Evolutionary conservation across 2,329 filamentous ascomycete genomes (phyloP), one percentile per base, ranked within the genome.

Genomic region (Thielaviopsis musarum): DNA sequence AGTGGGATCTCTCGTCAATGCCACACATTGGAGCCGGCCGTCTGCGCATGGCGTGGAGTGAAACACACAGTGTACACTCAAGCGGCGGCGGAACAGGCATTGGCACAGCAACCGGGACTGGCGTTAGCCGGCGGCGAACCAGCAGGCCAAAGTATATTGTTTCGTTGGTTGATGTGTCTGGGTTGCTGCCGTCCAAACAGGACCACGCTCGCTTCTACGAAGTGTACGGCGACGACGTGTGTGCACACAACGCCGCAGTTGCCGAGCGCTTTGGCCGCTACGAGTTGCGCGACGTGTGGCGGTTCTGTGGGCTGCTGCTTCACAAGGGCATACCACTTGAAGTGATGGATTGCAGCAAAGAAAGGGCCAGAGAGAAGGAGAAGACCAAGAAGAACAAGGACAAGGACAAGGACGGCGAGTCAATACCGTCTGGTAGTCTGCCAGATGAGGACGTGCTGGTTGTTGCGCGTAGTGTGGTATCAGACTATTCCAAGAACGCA

Each of bases 231-330:
- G 83, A 90, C 62, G 80, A 85, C 45, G 82, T 95, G 3, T 97
- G 91, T 70, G 76, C 80, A 52, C 85, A 94, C 66, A 98, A 98
- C 69, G 88, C 90, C 9, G 72, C 73, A 1, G 82, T 94, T 53
- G 91, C 91, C 9, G 77, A 82, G 64, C 83, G 81, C 63, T 78
- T 85, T 64, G 87, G 85, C 4, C 79, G 82, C 63, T 69, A 75
- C 15, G 88, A 95, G 63, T 71, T 94, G 30, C 84, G 86, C 26
- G 82, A 89, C 65, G 80, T 95, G 6, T 98, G 93, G 93, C 81
- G 80, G 55, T 85, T 96, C 64, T 76, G 89, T 59, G 84, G 82
- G 19, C 74, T 96, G 61, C 75, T 97, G 5, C 73, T 97, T 53
- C 82, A 83, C 64, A 86, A 87, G 64, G 82, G 88, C 52, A 83